Evolutionary conservation across 148 eudicot species (phyloP), one percentile per base, ranked within the genome.

Genomic region (Arctostaphylos glauca): DNA sequence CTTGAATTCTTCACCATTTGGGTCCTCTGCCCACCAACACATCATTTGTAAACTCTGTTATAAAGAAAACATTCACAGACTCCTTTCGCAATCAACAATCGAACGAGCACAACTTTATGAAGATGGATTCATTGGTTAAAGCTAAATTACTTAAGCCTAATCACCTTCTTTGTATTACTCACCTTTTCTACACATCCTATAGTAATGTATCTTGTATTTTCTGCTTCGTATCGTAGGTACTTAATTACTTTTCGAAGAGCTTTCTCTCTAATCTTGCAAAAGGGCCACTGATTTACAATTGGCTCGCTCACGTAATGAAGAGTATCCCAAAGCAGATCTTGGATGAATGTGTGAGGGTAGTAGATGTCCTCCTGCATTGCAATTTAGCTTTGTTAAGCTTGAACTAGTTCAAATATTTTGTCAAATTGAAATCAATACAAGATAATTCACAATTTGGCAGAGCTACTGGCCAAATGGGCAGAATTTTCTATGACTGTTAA

Each of bases 281-380:
- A 78, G 0, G 90, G 87, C 90, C 87, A 88, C 8, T 23, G 16
- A 15, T 41, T 85, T 15, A 85, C 68, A 48, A 88, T 21, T 21
- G 86, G 90, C 71, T 88, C 90, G 46, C 77, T 83, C 13, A 83
- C 5, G 67, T 85, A 85, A 71, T 88, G 82, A 74, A 85, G 86
- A 55, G 76, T 54, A 71, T 88, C 84, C 90, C 90, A 88, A 1
- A 88, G 77, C 56, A 88, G 73, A 81, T 88, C 87, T 78, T 88
- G 90, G 15, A 88, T 70, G 8, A 55, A 81, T 23, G 85, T 76
- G 60, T 88, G 90, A n/a, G 58, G 81, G 56, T 88, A 88, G 78
- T 83, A 88, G 19, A 88, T 43, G 67, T 88, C 83, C 77, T 81
- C 83, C 83, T 81, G 70, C 25, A 78, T 64, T 41, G 43, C 31